These are phyloP conservation scores for Carex kokanica DNA, from an alignment of 176 grass and related monocot genomes.

Conservation along the genomic window DNA sequence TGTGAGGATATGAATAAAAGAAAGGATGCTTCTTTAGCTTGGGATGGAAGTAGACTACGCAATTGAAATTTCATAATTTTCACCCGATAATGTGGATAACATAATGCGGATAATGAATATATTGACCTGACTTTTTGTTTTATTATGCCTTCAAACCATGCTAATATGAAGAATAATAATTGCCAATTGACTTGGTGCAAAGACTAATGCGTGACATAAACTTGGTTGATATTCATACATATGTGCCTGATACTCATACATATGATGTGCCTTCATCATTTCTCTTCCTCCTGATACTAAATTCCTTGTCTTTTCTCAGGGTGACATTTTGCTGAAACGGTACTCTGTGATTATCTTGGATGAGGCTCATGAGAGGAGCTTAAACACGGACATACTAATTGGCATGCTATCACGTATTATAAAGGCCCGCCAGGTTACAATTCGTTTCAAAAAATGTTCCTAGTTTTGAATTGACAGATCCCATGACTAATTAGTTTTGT, in stretches of 20 bases:
- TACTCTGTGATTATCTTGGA: no score
- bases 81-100: no score
- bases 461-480: no score
- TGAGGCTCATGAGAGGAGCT: no score
- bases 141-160: neutral
- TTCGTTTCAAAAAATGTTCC: no score
- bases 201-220: neutral
- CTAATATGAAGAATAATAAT: neutral
- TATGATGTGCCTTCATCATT: neutral
- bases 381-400: no score
- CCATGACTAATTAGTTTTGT: no score
- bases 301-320: conserved; percentile 39
- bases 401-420: no score
- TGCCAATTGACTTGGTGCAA: neutral
- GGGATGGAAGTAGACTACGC: neutral
- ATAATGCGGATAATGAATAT: neutral
- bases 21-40: neutral
- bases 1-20: neutral
- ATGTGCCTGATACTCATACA: neutral
- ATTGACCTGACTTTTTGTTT: neutral
- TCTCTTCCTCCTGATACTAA: conserved; percentile 19
- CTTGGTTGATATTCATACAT: neutral
- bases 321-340: conserved; percentile 82
- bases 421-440: no score
- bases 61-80: neutral